Conservation (phyloP, 2,329 filamentous ascomycete genomes). For the Aspergillus caelatus region DNA sequence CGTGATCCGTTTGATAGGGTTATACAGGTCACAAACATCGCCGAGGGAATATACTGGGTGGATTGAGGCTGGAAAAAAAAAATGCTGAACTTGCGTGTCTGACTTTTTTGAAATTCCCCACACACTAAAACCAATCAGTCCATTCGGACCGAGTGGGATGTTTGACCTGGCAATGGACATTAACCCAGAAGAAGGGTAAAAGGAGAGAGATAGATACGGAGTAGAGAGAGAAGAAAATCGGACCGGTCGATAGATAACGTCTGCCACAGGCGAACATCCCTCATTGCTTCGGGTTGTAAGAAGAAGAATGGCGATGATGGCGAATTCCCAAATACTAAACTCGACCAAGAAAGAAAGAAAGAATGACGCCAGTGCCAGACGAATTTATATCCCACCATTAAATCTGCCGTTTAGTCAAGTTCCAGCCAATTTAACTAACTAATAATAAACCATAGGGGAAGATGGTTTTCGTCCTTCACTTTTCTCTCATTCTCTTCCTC, state of each 20-base stretch:
- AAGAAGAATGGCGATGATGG: neutral
- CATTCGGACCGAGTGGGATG: slow-evolving; percentile 13
- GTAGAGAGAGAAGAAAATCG: neutral
- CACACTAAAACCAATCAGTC: slow-evolving; percentile 13
- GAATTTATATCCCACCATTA: neutral
- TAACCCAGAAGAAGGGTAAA: neutral
- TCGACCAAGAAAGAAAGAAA: neutral
- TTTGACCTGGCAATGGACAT: slow-evolving; percentile 6
- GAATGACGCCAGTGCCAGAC: neutral
- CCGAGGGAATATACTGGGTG: neutral
- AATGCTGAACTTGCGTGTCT: neutral
- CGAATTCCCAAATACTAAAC: neutral
- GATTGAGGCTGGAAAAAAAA: neutral
- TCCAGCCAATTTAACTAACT: neutral
- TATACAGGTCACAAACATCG: neutral
- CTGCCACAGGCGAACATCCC: neutral
- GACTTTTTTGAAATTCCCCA: slow-evolving; percentile 15
- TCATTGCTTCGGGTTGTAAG: neutral
- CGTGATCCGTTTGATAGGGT: neutral
- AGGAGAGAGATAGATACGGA: neutral
- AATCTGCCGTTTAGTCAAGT: neutral
- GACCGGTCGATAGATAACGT: neutral
- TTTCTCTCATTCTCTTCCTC: neutral
- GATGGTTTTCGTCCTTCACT: neutral
- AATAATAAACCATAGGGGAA: neutral